Conservation (phyloP, 129 eudicot genomes). For the Centrapalus pauciflorus region DNA sequence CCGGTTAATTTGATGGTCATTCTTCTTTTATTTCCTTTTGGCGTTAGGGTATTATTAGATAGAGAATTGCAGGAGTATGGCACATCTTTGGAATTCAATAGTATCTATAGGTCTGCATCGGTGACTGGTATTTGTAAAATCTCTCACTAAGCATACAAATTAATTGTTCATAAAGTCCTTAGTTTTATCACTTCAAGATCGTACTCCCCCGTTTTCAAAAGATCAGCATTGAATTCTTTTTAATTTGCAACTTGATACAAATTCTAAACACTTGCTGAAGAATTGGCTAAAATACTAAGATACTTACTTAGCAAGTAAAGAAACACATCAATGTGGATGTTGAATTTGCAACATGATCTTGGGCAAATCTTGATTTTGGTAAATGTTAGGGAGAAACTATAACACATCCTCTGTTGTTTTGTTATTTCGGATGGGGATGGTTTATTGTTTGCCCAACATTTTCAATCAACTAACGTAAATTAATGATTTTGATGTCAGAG, state of each 20-base stretch:
- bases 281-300: neutral
- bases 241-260: neutral
- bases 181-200: neutral
- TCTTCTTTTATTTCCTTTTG: neutral
- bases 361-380: neutral
- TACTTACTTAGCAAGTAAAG: neutral
- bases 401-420: neutral
- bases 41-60: neutral
- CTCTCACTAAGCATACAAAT: too few relatives aligned
- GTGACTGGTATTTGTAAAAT: too few relatives aligned
- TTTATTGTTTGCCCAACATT: neutral
- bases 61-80: neutral
- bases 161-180: too few relatives aligned
- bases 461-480: slow-evolving; percentile 5
- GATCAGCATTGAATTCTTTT: neutral
- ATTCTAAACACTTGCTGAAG: neutral
- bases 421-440: neutral
- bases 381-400: neutral
- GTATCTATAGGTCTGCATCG: neutral
- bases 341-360: neutral
- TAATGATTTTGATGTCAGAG: slow-evolving; percentile 43
- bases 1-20: neutral
- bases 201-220: neutral
- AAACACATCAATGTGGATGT: neutral
- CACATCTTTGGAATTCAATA: neutral